Percentiles rank a stretch among this genome's conserved stretches.
phyloP scores from a whole-genome alignment of 2,329 filamentous ascomycete genomes.

The Fusarium sp. region DNA sequence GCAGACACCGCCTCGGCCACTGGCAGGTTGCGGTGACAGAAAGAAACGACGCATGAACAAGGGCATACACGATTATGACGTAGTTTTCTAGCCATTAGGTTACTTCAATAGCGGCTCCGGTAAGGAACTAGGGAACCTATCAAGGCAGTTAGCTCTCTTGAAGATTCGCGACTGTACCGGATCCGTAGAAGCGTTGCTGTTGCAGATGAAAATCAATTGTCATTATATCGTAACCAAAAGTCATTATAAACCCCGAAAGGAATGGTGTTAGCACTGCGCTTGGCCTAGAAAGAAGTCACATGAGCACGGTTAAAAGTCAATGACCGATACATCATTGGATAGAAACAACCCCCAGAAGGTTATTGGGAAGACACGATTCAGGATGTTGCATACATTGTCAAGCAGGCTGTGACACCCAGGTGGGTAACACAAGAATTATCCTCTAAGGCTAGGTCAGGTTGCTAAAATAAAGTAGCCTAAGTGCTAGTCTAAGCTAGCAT shows the following conservation, averaged over 20 bases:
- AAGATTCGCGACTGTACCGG: neutral
- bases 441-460: too few relatives aligned
- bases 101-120: neutral
- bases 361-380: neutral
- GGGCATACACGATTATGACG: constrained; percentile 18
- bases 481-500: too few relatives aligned
- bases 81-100: neutral
- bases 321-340: neutral
- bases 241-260: neutral
- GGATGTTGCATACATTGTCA: neutral
- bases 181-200: neutral
- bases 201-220: neutral
- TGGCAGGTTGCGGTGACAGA: neutral
- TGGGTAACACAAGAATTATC: too few relatives aligned
- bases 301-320: neutral
- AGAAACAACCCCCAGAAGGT: neutral
- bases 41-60: neutral
- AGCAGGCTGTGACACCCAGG: neutral
- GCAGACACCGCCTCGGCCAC: neutral
- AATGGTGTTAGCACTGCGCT: neutral
- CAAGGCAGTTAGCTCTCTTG: neutral
- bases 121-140: neutral
- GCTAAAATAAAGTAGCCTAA: too few relatives aligned
- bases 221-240: neutral
- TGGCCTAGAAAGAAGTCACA: neutral